Base-by-base conservation (phyloP, 352 stramenopile genomes). In the Plasmopara viticola region DNA sequence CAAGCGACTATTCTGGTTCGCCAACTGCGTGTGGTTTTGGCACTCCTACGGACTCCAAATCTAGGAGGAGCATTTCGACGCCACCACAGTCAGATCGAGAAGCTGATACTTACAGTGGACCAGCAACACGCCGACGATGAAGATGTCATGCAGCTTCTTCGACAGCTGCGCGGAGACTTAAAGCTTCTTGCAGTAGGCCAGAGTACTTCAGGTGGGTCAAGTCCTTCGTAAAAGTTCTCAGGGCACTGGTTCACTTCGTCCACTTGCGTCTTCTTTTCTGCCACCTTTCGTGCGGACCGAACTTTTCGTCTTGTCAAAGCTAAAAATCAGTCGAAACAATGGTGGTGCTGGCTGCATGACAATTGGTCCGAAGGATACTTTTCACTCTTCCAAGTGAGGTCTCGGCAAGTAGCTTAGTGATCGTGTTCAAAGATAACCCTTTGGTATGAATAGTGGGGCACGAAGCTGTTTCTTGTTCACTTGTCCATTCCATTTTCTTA, bases 81-180 rank as follows among this genome's bases (percentile, higher is more conserved):
- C 13, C 62, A 83, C 37, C 64, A 75, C 14, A 66, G 45, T 12
- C 50, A 73, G 4, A 48, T 70, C 9, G 39, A 54, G 9, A 37
- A 66, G 15, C 43, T 74, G 18, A 12, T 84, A 10, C 33, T 56
- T 6, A 38, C 40, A 17, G 43, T 74, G 29, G 68, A 72, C 30
- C 52, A 63, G 37, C 44, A 74, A 33, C 25, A 61, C 31, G 34
- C 44, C 20, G 38, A 42, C 10, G 72, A 71, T 8, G 62, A 76
- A 9, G 66, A 85, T 37, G 48, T 80, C 31, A 20, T 60, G 13
- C 64, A 66, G 15, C 55, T 79, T 44, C 44, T 76, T 15, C 73
- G 74, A 25, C 73, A 84, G 54, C 20, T 89, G 41, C 71, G 62
- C 25, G 78, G 75, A 49, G 78, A 89, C 31, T 46, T 89, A 51